A percentile compares a stretch with the other conserved stretches of the same genome.
These are phyloP conservation scores for Nicotiana sylvestris DNA, from an alignment of 257 asterid genomes.

Conservation along the genomic window DNA sequence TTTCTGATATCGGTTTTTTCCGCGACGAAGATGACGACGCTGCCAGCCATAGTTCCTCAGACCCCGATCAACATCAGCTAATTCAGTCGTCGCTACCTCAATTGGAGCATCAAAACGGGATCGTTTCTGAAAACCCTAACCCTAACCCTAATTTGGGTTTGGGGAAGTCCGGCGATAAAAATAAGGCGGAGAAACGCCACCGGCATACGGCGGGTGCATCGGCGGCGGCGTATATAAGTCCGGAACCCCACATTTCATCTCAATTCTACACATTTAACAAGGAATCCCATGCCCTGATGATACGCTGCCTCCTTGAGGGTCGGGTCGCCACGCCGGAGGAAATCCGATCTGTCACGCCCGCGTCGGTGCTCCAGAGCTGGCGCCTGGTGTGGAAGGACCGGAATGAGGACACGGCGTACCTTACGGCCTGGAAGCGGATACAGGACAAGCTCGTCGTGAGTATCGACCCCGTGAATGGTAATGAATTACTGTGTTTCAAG, in stretches of 20 bases:
- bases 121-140: slow-evolving; percentile 55
- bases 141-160: slow-evolving; percentile 17
- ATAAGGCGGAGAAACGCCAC: slow-evolving; percentile 7
- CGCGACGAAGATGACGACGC: slow-evolving; percentile 80
- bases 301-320: slow-evolving; percentile 57
- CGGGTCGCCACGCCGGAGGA: slow-evolving; percentile 83
- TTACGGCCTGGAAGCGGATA: slow-evolving; percentile 95
- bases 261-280: slow-evolving; percentile 90
- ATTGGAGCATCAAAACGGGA: slow-evolving; percentile 19
- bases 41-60: slow-evolving; percentile 75
- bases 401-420: slow-evolving; percentile 87
- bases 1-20: slow-evolving; percentile 63
- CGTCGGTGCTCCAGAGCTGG: slow-evolving; percentile 82
- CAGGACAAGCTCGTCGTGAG: slow-evolving; percentile 85
- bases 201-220: neutral
- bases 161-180: neutral
- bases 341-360: slow-evolving; percentile 73
- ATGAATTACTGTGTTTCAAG: slow-evolving; percentile 79
- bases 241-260: slow-evolving; percentile 80
- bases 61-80: slow-evolving; percentile 50
- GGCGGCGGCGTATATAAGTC: slow-evolving; percentile 39
- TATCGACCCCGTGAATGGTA: slow-evolving; percentile 31
- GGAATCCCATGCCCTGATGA: slow-evolving; percentile 79
- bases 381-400: slow-evolving; percentile 97
- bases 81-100: slow-evolving; percentile 21